Conservation (phyloP, 805 yeast genomes). For the Saccharomycopsis fodiens region DNA sequence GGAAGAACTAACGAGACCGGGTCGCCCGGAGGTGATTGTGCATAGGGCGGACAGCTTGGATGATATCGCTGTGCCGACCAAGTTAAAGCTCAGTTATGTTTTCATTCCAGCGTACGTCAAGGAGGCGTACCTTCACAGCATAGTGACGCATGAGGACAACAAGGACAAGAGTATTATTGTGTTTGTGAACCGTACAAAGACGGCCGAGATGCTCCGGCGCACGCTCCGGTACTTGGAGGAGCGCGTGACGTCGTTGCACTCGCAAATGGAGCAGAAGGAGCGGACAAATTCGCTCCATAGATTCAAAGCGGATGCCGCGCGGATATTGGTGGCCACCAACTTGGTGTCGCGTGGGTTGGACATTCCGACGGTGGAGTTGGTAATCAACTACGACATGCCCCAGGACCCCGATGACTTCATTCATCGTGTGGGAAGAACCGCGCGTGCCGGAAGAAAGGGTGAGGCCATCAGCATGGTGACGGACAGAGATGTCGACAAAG, state of each 20-base stretch:
- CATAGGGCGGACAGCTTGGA: conserved; percentile 73
- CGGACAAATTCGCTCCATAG: conserved; percentile 87
- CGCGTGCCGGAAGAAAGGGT: conserved; percentile 93
- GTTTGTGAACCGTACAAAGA: conserved; percentile 83
- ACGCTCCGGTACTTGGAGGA: conserved; percentile 66
- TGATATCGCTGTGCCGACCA: conserved; percentile 72
- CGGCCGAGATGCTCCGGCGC: conserved; percentile 83
- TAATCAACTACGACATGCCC: conserved; percentile 87
- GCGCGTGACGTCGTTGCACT: conserved; percentile 83
- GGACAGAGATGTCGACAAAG: conserved; percentile 75
- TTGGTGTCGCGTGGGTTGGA: conserved; percentile 97
- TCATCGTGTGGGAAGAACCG: conserved; percentile 97
- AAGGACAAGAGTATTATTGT: conserved; percentile 67
- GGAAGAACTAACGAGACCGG: conserved; percentile 48
- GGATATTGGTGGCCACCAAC: conserved; percentile 90
- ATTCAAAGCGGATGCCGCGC: conserved; percentile 90
- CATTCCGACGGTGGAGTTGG: conserved; percentile 87
- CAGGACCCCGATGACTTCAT: conserved; percentile 95
- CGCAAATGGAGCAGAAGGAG: conserved; percentile 90
- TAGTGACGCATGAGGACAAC: conserved; percentile 57
- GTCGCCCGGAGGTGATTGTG: conserved; percentile 49
- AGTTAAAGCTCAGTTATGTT: conserved; percentile 56
- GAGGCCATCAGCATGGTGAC: conserved; percentile 75
- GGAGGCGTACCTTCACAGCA: conserved; percentile 74
- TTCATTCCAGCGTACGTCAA: conserved; percentile 83